Conservation (phyloP, 345 rosid genomes). For the Brassica juncea region DNA sequence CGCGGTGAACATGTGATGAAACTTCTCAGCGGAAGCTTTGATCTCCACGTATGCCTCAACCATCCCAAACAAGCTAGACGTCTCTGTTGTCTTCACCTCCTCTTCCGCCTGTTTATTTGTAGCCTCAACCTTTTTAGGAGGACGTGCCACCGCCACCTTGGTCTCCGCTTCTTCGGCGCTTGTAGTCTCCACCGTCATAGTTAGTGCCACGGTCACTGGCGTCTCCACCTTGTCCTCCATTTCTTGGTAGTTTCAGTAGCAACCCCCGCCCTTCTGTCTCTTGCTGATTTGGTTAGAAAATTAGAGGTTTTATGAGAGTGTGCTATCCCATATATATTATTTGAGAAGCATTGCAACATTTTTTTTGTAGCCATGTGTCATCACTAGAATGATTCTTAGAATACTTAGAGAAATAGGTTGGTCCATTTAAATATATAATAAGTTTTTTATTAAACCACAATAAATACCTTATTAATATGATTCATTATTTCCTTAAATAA, state of each 20-base stretch:
- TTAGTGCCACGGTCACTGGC: background rate
- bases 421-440: no score
- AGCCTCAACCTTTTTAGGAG: background rate
- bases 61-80: conserved; percentile 17
- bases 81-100: background rate
- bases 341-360: no score
- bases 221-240: background rate
- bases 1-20: conserved; percentile 41
- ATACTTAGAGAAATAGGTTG: no score
- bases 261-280: conserved; percentile 6
- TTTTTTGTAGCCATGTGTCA: no score
- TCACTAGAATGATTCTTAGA: no score
- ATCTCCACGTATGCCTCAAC: conserved; percentile 29
- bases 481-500: no score
- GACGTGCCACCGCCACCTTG: background rate
- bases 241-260: conserved; percentile 16
- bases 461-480: no score
- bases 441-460: no score
- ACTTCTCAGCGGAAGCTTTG: conserved; percentile 30
- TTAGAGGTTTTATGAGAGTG: background rate
- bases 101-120: background rate
- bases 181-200: background rate
- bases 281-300: background rate
- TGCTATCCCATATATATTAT: no score
- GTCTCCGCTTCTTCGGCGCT: background rate